phyloP scores from a whole-genome alignment of 306 rosid species.

The Albizia julibrissin region DNA sequence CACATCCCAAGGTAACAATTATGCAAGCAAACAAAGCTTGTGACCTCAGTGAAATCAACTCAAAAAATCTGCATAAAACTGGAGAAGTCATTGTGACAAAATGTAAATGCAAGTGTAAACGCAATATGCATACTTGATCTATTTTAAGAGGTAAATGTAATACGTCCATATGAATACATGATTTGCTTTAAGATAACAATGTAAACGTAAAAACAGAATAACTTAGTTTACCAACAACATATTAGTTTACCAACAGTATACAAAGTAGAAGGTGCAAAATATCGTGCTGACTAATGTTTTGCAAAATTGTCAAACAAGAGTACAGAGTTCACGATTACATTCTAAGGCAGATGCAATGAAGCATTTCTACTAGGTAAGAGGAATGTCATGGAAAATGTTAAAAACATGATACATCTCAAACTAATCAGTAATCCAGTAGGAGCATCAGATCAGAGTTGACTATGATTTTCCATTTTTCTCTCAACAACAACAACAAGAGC shows the following conservation, averaged over 20 bases:
- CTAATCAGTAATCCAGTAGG: neutral
- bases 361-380: neutral
- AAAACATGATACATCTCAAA: neutral
- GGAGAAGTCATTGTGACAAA: slow-evolving; percentile 10
- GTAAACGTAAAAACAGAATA: neutral
- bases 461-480: neutral
- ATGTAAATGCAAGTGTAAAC: slow-evolving; percentile 17
- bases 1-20: slow-evolving; percentile 25
- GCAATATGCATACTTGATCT: neutral
- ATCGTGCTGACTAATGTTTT: neutral
- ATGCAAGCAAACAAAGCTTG: slow-evolving; percentile 25
- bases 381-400: neutral
- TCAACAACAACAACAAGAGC: neutral
- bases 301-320: neutral
- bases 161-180: neutral
- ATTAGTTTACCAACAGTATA: neutral
- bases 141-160: neutral
- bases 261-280: neutral
- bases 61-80: neutral
- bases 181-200: neutral
- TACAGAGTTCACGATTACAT: neutral
- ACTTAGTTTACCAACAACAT: neutral
- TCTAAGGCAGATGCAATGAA: neutral
- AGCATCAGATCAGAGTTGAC: neutral
- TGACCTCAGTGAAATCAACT: slow-evolving; percentile 27